Conservation (phyloP, 495 filamentous ascomycete species). For the Neurospora cerealis region DNA sequence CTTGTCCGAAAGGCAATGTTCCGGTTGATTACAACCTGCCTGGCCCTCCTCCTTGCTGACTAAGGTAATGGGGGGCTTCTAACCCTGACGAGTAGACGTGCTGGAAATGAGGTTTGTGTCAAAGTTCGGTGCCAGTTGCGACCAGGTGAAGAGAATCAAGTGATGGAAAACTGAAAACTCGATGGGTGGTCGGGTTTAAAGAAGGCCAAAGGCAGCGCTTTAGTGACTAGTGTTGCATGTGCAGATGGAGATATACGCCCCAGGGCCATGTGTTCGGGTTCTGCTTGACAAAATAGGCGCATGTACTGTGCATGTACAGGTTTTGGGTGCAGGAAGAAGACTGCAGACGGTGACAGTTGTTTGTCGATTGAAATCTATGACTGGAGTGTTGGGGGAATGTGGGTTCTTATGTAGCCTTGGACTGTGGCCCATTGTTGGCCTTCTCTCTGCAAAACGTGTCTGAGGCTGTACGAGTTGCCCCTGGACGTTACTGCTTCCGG, state of each 20-base stretch:
- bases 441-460: too few relatives aligned
- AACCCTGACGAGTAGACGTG: not conserved
- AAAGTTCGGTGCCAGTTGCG: not conserved
- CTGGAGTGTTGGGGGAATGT: rapidly evolving
- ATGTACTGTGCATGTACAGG: not conserved
- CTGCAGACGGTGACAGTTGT: not conserved
- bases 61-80: not conserved
- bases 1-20: not conserved
- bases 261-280: not conserved
- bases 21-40: not conserved
- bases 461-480: too few relatives aligned
- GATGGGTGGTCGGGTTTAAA: not conserved
- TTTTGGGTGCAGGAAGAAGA: not conserved
- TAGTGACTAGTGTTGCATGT: not conserved
- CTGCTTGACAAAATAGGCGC: not conserved
- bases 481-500: too few relatives aligned
- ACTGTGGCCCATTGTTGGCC: too few relatives aligned
- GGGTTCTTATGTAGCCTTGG: not conserved
- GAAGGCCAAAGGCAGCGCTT: not conserved
- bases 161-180: not conserved
- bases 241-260: not conserved
- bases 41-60: not conserved
- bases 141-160: not conserved
- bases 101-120: not conserved
- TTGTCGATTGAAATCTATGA: not conserved